A percentile compares a stretch with the other conserved stretches of the same genome.
phyloP scores from a whole-genome alignment of 106 monocot genomes.

The Dendrobium nobile region DNA sequence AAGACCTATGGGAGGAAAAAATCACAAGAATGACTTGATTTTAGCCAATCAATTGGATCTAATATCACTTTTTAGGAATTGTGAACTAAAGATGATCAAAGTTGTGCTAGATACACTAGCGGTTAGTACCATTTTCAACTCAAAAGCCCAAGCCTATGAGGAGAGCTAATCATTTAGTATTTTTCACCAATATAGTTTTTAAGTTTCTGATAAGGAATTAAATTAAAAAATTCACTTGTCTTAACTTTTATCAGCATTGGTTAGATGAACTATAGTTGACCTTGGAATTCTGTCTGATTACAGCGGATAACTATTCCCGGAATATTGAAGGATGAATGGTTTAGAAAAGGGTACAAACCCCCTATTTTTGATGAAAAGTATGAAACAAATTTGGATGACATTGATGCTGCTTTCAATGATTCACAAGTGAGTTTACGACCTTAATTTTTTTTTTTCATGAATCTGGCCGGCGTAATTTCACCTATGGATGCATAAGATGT shows the following conservation, averaged over 20 bases:
- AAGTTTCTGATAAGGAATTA: not conserved
- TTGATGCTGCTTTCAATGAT: constrained; percentile 71
- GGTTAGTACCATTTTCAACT: not conserved
- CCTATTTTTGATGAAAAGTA: constrained; percentile 73
- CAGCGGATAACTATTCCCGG: constrained; percentile 83
- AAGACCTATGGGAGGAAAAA: too few species aligned
- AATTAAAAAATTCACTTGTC: not conserved
- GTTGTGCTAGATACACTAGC: not conserved
- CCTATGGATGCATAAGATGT: not conserved
- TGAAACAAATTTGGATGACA: constrained; percentile 57
- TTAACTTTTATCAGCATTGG: not conserved
- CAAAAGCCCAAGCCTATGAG: not conserved
- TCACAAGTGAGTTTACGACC: constrained; percentile 49
- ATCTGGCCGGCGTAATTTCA: not conserved
- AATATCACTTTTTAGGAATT: not conserved
- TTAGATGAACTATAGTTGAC: not conserved
- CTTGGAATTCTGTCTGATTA: not conserved
- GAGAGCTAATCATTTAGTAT: not conserved
- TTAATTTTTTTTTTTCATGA: not conserved
- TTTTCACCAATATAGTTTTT: not conserved
- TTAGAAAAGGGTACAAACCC: constrained; percentile 81
- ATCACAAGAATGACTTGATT: too few species aligned
- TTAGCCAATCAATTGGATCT: too few species aligned
- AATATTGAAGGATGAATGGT: constrained; percentile 86
- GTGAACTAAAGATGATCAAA: not conserved